phyloP scores from a whole-genome alignment of 495 filamentous ascomycete species.

The Penicillium cosmopolitanum region DNA sequence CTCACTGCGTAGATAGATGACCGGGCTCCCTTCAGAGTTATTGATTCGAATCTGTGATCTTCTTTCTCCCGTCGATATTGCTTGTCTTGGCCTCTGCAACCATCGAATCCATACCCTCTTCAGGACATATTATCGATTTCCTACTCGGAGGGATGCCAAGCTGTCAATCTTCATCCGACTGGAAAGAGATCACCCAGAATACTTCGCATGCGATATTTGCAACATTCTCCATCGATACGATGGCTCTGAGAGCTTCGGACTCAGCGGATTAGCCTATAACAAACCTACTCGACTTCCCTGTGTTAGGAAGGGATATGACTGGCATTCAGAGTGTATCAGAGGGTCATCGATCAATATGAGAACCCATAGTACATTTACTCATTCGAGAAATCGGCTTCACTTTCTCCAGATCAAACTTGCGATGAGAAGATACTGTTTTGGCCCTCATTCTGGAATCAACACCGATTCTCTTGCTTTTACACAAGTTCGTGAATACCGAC shows the following conservation, averaged over 20 bases:
- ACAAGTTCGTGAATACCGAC: background rate
- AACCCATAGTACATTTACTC: background rate
- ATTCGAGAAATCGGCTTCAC: background rate
- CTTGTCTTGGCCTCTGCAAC: background rate
- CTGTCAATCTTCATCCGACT: background rate
- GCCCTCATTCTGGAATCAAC: background rate
- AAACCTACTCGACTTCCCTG: background rate
- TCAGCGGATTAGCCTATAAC: background rate
- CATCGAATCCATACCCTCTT: background rate
- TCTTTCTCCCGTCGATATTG: too few species aligned
- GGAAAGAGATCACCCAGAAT: constrained; percentile 9
- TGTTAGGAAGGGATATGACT: background rate
- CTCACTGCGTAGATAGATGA: too few species aligned
- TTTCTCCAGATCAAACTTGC: background rate
- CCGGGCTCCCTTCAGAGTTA: too few species aligned
- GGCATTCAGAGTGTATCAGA: background rate
- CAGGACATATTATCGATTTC: background rate
- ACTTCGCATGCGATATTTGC: constrained; percentile 11
- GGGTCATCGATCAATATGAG: background rate
- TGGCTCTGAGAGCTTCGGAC: constrained; percentile 9
- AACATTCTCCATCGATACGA: constrained; percentile 10
- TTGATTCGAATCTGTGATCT: too few species aligned
- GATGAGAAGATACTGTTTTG: background rate
- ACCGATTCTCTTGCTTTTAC: background rate
- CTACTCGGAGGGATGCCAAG: background rate